Conservation (phyloP, 768 basidiomycete species). For the Collybiopsis luxurians region DNA sequence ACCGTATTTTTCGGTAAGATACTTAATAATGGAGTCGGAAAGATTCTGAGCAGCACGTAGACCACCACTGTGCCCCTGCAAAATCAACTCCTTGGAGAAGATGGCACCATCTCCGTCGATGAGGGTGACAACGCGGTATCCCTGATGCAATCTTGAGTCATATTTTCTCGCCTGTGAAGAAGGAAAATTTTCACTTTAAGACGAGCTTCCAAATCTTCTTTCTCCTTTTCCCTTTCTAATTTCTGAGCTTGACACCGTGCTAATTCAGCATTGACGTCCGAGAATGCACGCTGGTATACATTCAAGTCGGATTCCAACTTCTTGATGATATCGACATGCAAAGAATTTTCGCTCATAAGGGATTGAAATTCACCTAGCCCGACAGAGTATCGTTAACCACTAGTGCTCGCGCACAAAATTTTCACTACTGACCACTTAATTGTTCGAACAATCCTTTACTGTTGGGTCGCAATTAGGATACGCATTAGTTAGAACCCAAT, state of each 20-base stretch:
- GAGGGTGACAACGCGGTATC: conserved; percentile 43
- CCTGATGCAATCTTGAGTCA: conserved; percentile 2
- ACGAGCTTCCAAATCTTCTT: conserved; percentile 19
- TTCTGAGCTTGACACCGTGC: conserved; percentile 22
- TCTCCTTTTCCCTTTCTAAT: conserved; percentile 28
- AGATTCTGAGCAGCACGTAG: conserved; percentile 51
- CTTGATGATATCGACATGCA: conserved; percentile 17
- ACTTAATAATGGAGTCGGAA: conserved; percentile 6
- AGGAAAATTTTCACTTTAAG: neutral
- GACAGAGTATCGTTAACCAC: no score
- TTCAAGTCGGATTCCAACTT: conserved; percentile 6
- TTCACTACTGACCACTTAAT: conserved; percentile 26
- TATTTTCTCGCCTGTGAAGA: neutral
- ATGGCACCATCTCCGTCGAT: conserved; percentile 69
- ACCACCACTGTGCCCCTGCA: conserved; percentile 57
- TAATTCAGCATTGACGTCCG: conserved; percentile 4
- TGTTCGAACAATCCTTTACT: conserved; percentile 30
- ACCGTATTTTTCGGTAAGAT: conserved; percentile 3
- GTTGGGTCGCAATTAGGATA: neutral
- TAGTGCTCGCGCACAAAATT: neutral
- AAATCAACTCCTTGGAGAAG: conserved; percentile 51
- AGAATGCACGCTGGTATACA: conserved; percentile 8
- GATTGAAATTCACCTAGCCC: conserved; percentile 35
- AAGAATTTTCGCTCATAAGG: conserved; percentile 30
- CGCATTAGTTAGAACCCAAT: neutral